Evolutionary conservation across 192 early-diverging fungal species (phyloP).

Genomic region (Podila minutissima): DNA sequence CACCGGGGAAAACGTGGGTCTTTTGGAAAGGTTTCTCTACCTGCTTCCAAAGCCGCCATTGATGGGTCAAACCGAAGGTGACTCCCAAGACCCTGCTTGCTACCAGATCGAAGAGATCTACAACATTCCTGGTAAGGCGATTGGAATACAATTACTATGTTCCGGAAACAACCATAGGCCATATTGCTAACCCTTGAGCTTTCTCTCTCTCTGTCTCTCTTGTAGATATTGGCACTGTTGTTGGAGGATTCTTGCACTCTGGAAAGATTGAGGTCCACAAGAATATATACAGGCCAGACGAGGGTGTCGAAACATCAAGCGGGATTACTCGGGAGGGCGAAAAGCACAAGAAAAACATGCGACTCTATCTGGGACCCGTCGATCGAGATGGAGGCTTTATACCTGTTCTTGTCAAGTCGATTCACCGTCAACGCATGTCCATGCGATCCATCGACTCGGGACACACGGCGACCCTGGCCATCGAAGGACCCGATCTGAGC

Average conservation of each 20-base stretch:
- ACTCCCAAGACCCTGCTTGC: constrained; percentile 59
- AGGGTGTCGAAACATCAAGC: neutral
- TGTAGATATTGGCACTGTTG: constrained; percentile 69
- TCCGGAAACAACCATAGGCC: neutral
- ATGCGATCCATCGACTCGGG: constrained; percentile 73
- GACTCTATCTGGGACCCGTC: constrained; percentile 48
- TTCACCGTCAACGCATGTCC: constrained; percentile 85
- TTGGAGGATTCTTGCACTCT: constrained; percentile 67
- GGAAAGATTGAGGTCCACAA: constrained; percentile 59
- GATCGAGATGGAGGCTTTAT: constrained; percentile 63
- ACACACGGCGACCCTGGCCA: constrained; percentile 80
- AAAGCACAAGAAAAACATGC: constrained; percentile 28
- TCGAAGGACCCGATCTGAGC: constrained; percentile 57
- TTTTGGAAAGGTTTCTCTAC: constrained; percentile 75
- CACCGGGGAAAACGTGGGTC: constrained; percentile 74
- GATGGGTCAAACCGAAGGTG: constrained; percentile 24
- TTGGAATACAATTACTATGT: neutral
- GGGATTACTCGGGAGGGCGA: neutral
- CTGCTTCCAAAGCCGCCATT: constrained; percentile 70
- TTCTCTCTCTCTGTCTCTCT: constrained; percentile 8
- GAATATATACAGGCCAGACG: neutral
- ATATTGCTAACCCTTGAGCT: neutral
- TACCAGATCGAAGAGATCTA: constrained; percentile 90
- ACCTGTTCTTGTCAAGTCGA: constrained; percentile 74
- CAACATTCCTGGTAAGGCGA: constrained; percentile 64